Evolutionary conservation across 176 grass and related monocot species (phyloP).

Genomic region (Neostapfia colusana): DNA sequence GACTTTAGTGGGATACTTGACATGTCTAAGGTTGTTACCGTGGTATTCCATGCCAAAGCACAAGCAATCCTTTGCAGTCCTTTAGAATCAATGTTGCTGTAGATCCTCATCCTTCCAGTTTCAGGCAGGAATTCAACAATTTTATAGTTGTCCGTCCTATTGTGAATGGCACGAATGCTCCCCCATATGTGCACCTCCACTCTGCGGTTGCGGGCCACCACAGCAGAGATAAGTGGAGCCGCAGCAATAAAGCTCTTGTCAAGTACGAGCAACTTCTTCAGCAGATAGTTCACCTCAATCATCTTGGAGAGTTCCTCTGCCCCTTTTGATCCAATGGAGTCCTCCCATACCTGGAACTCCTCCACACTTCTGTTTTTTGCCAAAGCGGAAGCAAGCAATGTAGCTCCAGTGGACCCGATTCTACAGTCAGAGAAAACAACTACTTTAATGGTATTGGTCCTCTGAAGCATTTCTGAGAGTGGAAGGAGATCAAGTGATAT

Average conservation of each 20-base stretch:
- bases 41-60: slow-evolving; percentile 82
- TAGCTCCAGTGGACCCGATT: slow-evolving; percentile 59
- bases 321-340: slow-evolving; percentile 71
- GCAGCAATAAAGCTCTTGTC: slow-evolving; percentile 69
- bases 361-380: slow-evolving; percentile 65
- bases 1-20: slow-evolving; percentile 64
- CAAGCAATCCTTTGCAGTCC: slow-evolving; percentile 59
- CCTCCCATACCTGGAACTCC: slow-evolving; percentile 88
- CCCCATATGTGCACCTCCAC: slow-evolving; percentile 89
- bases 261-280: slow-evolving; percentile 69
- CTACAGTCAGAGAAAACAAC: slow-evolving; percentile 64
- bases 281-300: slow-evolving; percentile 81
- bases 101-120: slow-evolving; percentile 70
- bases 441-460: slow-evolving; percentile 59
- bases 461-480: slow-evolving; percentile 66
- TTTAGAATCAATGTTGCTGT: slow-evolving; percentile 48
- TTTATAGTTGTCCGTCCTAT: slow-evolving; percentile 42
- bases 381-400: slow-evolving; percentile 73
- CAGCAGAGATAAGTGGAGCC: slow-evolving; percentile 74
- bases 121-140: slow-evolving; percentile 76
- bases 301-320: slow-evolving; percentile 87
- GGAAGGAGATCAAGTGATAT: slow-evolving; percentile 37
- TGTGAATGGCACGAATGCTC: slow-evolving; percentile 25
- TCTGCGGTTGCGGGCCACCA: slow-evolving; percentile 66
- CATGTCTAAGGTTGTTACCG: slow-evolving; percentile 70